A percentile compares a stretch with the other conserved stretches of the same genome.
These are phyloP conservation scores for Tolypocladium ophioglossoides DNA, from an alignment of 2,329 filamentous ascomycete genomes.

Conservation along the genomic window DNA sequence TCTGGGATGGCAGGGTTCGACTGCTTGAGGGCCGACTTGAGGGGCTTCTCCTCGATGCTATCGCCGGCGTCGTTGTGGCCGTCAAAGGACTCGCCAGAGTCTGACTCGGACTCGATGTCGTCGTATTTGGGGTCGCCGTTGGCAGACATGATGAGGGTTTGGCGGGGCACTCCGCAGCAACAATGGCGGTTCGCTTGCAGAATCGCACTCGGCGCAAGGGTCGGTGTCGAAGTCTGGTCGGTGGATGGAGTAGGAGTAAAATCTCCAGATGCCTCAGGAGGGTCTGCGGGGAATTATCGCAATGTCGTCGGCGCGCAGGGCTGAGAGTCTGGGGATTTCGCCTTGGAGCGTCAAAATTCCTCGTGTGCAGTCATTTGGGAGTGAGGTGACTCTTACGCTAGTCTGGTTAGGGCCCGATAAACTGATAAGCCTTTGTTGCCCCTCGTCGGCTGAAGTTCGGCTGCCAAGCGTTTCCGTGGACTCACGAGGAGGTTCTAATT, in stretches of 20 bases:
- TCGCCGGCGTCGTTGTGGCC: conserved; percentile 47
- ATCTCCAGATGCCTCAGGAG: neutral
- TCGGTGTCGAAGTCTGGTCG: neutral
- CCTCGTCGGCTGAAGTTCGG: conserved; percentile 22
- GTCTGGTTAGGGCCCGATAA: conserved; percentile 23
- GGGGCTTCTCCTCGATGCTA: conserved; percentile 51
- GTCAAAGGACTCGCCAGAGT: conserved; percentile 54
- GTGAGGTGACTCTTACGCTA: conserved; percentile 29
- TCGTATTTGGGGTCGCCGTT: conserved; percentile 55
- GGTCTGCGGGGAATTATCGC: neutral
- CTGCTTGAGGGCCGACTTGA: conserved; percentile 86
- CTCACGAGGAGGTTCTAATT: neutral
- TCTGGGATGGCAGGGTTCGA: conserved; percentile 40
- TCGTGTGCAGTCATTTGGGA: conserved; percentile 26
- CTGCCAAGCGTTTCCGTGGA: neutral
- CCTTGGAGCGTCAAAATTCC: conserved; percentile 29
- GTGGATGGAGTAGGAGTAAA: neutral
- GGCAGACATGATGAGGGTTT: conserved; percentile 34
- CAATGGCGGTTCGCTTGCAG: neutral
- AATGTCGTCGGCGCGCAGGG: conserved; percentile 9
- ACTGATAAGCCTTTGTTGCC: conserved; percentile 25
- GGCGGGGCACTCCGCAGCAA: conserved; percentile 17
- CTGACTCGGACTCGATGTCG: conserved; percentile 64
- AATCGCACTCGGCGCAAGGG: neutral
- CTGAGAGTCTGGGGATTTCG: conserved; percentile 17